A percentile compares a stretch with the other conserved stretches of the same genome.
Conservation (phyloP, 202 grass and related monocot species). For the Saccharum hybrid region DNA sequence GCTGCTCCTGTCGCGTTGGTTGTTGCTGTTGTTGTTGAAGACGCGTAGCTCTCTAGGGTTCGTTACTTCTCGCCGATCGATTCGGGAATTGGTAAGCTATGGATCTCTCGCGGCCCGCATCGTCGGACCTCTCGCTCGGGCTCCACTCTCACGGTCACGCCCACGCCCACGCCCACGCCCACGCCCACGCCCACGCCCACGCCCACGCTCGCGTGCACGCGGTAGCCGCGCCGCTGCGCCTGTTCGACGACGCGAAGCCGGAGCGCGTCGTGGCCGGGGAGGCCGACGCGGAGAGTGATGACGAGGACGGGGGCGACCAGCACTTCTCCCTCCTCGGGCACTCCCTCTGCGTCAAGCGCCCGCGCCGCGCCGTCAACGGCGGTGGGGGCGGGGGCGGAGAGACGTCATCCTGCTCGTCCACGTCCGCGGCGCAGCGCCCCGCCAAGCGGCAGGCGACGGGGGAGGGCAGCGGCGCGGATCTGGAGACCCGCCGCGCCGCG, state of each 20-base stretch:
- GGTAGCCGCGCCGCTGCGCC: slow-evolving; percentile 37
- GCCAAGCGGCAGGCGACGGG: slow-evolving; percentile 53
- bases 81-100: slow-evolving; percentile 37
- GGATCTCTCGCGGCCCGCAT: slow-evolving; percentile 64
- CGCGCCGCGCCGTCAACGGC: slow-evolving; percentile 45
- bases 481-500: slow-evolving; percentile 56
- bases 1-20: neutral
- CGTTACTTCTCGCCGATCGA: slow-evolving; percentile 1
- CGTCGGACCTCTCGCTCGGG: slow-evolving; percentile 81
- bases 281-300: slow-evolving; percentile 9
- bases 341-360: slow-evolving; percentile 83
- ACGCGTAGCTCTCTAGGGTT: slow-evolving; percentile 29
- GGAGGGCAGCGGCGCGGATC: slow-evolving; percentile 49
- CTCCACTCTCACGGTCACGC: slow-evolving; percentile 50
- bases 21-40: slow-evolving; percentile 27
- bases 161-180: neutral
- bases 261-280: slow-evolving; percentile 37
- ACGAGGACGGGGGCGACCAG: slow-evolving; percentile 53
- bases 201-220: slow-evolving; percentile 21
- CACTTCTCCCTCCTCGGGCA: slow-evolving; percentile 81
- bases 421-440: slow-evolving; percentile 50
- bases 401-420: slow-evolving; percentile 71
- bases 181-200: neutral
- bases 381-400: slow-evolving; percentile 38
- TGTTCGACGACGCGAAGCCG: slow-evolving; percentile 46